phyloP scores from a whole-genome alignment of 768 basidiomycete genomes.

The Xerocomellus amylosporus region DNA sequence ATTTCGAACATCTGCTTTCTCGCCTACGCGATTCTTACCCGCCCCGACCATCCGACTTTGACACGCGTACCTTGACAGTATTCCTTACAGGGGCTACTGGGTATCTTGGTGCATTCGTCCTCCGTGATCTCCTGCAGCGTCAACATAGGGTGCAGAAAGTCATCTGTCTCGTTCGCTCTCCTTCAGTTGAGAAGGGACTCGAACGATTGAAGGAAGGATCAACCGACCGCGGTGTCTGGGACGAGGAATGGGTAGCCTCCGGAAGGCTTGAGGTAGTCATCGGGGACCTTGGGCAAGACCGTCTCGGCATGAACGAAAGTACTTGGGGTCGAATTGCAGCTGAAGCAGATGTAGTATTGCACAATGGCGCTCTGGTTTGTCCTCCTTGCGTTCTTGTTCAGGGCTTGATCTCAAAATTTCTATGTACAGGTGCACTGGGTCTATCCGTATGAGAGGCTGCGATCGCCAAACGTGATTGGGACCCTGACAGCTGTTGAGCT shows the following conservation, averaged over 20 bases:
- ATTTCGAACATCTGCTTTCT: conserved; percentile 62
- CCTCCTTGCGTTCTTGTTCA: not conserved
- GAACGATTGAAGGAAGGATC: conserved; percentile 69
- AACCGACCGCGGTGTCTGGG: conserved; percentile 83
- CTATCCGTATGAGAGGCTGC: conserved; percentile 92
- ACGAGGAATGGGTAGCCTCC: conserved; percentile 71
- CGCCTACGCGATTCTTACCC: conserved; percentile 61
- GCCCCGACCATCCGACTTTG: conserved; percentile 56
- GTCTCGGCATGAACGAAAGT: conserved; percentile 65
- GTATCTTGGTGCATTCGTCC: conserved; percentile 91
- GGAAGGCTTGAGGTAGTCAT: conserved; percentile 73
- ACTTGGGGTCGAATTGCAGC: conserved; percentile 65
- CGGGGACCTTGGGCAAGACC: conserved; percentile 77
- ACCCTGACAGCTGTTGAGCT: conserved; percentile 84
- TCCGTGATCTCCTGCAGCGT: conserved; percentile 72
- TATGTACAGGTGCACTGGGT: conserved; percentile 92
- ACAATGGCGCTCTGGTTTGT: conserved; percentile 95
- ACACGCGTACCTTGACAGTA: conserved; percentile 57
- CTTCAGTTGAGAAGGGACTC: conserved; percentile 58
- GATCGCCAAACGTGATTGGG: conserved; percentile 87
- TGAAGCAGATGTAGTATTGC: conserved; percentile 81
- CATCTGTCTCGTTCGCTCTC: conserved; percentile 85
- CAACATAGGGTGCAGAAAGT: conserved; percentile 72
- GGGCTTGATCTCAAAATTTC: not conserved
- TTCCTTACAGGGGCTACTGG: conserved; percentile 98